These are phyloP conservation scores for Hibiscus mutabilis DNA, from an alignment of 345 rosid species.

Conservation along the genomic window DNA sequence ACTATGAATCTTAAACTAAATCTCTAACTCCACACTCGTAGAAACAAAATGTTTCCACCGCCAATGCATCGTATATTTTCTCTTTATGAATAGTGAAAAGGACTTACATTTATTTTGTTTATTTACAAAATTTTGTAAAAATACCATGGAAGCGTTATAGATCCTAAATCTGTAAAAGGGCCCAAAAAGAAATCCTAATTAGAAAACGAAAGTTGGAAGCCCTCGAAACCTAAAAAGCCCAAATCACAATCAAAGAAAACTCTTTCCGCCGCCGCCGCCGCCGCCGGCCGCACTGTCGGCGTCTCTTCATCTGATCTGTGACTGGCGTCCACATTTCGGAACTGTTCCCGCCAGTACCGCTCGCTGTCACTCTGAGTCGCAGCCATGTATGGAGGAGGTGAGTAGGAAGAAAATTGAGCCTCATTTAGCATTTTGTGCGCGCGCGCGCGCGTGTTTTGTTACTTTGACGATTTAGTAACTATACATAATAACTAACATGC, in stretches of 20 bases:
- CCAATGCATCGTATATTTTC: too few species aligned
- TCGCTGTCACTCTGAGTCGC: slow-evolving; percentile 4
- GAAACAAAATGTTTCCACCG: too few species aligned
- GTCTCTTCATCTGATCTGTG: not conserved
- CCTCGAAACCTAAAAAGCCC: slow-evolving; percentile 1
- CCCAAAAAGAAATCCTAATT: not conserved
- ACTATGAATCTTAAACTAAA: too few species aligned
- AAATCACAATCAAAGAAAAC: not conserved
- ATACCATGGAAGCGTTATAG: not conserved
- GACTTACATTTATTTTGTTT: too few species aligned
- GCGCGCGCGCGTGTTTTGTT: not conserved
- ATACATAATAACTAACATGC: not conserved
- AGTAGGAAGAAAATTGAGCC: slow-evolving; percentile 17
- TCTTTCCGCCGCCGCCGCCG: not conserved
- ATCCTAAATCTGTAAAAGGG: not conserved
- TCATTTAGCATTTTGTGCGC: not conserved
- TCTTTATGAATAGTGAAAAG: too few species aligned
- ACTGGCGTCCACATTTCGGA: too few species aligned
- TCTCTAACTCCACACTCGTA: too few species aligned
- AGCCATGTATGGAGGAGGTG: slow-evolving; percentile 96
- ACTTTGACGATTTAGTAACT: not conserved
- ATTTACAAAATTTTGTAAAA: too few species aligned
- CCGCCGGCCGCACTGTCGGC: not conserved
- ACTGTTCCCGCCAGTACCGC: not conserved
- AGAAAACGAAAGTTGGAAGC: not conserved